These are phyloP conservation scores for Gnomoniopsis smithogilvyi DNA, from an alignment of 2,329 filamentous ascomycete genomes.

Conservation along the genomic window DNA sequence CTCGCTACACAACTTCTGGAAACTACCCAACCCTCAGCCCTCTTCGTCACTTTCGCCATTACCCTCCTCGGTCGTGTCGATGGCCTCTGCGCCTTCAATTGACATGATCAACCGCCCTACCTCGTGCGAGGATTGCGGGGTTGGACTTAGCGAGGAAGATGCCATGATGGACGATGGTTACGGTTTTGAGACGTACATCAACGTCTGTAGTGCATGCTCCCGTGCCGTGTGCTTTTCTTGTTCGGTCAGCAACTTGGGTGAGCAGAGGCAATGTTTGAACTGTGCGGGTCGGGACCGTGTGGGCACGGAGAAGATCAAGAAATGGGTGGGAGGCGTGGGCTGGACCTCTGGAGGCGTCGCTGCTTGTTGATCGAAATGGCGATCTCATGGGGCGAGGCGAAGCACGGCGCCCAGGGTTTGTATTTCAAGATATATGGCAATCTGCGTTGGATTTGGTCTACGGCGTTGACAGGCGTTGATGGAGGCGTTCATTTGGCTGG, in stretches of 20 bases:
- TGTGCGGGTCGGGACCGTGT: constrained; percentile 39
- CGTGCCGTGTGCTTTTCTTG: constrained; percentile 58
- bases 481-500: not conserved
- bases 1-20: constrained; percentile 61
- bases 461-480: no score
- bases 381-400: not conserved
- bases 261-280: constrained; percentile 48
- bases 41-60: constrained; percentile 26
- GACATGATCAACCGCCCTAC: constrained; percentile 25
- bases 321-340: constrained; percentile 14
- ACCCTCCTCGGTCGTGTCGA: constrained; percentile 9
- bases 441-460: not conserved
- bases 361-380: constrained; percentile 22
- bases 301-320: constrained; percentile 20
- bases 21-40: constrained; percentile 40
- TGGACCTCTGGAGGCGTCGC: constrained; percentile 11
- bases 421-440: not conserved
- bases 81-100: constrained; percentile 13
- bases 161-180: constrained; percentile 37
- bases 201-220: constrained; percentile 46
- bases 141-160: constrained; percentile 27
- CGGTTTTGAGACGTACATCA: constrained; percentile 24
- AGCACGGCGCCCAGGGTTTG: no score
- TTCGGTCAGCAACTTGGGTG: constrained; percentile 55
- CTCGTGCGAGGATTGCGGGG: constrained; percentile 53